Evolutionary conservation across 257 asterid genomes (phyloP), one percentile per base, ranked within the genome.

Genomic region (Vinca minor): DNA sequence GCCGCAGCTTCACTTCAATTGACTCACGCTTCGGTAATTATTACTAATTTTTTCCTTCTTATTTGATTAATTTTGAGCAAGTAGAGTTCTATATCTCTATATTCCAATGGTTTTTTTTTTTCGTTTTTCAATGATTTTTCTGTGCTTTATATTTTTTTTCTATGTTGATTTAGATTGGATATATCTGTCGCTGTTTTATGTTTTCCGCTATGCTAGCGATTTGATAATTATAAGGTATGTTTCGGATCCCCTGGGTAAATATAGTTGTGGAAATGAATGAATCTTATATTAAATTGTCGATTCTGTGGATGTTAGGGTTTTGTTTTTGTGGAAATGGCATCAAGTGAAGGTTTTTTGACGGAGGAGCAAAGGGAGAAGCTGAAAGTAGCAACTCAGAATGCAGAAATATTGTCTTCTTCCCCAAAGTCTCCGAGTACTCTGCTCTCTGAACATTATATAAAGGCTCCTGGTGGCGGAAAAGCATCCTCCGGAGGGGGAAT

Each of bases 281-380:
- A 56, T 32, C 49, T 15, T 44, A 15, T 17, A 56, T 59, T 42
- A 13, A 25, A 38, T 35, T 41, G 59, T 41, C 58, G 81, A n/a
- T n/a, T n/a, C n/a, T n/a, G n/a, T n/a, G n/a, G n/a, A n/a, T n/a
- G n/a, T n/a, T 73, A 76, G 84, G 79, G 79, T 76, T 78, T 72
- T 75, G 25, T 57, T 45, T 62, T 58, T 79, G 72, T 76, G 64
- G 66, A 68, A 78, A 90, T 90, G 97, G 86, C 91, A 60, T 78
- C 90, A 77, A 53, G 74, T 20, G 92, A 84, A 87, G 95, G 97
- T 3, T 90, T 90, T 73, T 75, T 90, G 87, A 87, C 93, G 39
- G 89, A 90, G 83, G 85, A 71, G 64, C 97, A 90, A 83, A 82
- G 96, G 87, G 86, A 87, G 83, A 79, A 55, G 88, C 65, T 87